A percentile compares a stretch with the other conserved stretches of the same genome.
Evolutionary conservation across 2,329 filamentous ascomycete genomes (phyloP).

Genomic region (Grosmannia clavigera): DNA sequence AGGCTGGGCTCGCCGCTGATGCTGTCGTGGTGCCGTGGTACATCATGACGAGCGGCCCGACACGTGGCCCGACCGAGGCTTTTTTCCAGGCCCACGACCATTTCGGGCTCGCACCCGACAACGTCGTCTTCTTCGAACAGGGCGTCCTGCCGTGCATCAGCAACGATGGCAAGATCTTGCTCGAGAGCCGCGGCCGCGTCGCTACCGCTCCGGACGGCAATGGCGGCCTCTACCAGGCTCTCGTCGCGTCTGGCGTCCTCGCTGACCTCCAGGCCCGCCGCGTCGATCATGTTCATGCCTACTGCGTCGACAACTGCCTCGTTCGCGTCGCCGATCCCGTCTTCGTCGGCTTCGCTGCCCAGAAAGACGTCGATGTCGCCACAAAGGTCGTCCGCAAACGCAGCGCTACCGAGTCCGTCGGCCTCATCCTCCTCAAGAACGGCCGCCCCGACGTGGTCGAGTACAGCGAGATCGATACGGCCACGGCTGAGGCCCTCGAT

Average conservation of each 20-base stretch:
- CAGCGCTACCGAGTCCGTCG: slow-evolving; percentile 88
- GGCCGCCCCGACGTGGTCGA: slow-evolving; percentile 95
- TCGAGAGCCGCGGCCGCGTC: slow-evolving; percentile 81
- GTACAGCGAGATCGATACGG: slow-evolving; percentile 90
- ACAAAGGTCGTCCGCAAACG: slow-evolving; percentile 99
- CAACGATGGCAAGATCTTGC: slow-evolving; percentile 92
- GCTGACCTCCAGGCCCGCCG: slow-evolving; percentile 81
- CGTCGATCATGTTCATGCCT: slow-evolving; percentile 89
- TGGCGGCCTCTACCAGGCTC: slow-evolving; percentile 88
- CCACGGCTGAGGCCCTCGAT: slow-evolving; percentile 82
- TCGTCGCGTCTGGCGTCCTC: slow-evolving; percentile 68
- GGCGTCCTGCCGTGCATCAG: slow-evolving; percentile 93
- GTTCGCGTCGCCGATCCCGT: slow-evolving; percentile 95
- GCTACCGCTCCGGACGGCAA: slow-evolving; percentile 96
- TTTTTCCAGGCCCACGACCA: slow-evolving; percentile 86
- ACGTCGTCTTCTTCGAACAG: slow-evolving; percentile 91
- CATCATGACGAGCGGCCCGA: slow-evolving; percentile 97
- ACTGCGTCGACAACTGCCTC: slow-evolving; percentile 99
- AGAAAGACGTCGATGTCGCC: slow-evolving; percentile 83
- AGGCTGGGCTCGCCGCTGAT: slow-evolving; percentile 31
- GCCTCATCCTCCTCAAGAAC: slow-evolving; percentile 88
- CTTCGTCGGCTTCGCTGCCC: slow-evolving; percentile 87
- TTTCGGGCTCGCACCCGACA: slow-evolving; percentile 77
- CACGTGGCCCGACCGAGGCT: slow-evolving; percentile 77
- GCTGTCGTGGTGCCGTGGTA: slow-evolving; percentile 81